Evolutionary conservation across 305 asterid genomes (phyloP), one percentile per base, ranked within the genome.

Genomic region (Monarda citriodora): DNA sequence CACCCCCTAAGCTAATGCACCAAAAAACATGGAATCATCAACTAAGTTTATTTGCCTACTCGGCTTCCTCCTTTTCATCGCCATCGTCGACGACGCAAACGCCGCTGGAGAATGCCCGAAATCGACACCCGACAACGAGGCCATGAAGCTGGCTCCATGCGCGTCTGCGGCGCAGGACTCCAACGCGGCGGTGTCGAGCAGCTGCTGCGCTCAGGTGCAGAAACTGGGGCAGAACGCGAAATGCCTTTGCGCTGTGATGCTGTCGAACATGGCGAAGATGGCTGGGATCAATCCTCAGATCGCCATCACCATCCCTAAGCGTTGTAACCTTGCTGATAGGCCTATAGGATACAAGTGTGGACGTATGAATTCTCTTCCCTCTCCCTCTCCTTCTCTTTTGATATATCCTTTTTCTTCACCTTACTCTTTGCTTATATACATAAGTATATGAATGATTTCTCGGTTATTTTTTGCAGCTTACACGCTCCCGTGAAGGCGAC

Each of bases 321-420:
- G 96, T 12, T 88, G 96, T 72, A 79, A 88, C 69, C 58, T 83
- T 17, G 73, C 70, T 41, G 77, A 81, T 44, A 85, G 96, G 72
- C 95, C 96, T 1, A 47, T 88, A 0, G 95, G 96, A 18, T 88
- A 69, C 77, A 83, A 85, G 68, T 88, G 95, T 68, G 89, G 86
- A 68, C 59, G 89, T 74, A 1, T 25, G 67, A 17, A 0, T 4
- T 20, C 11, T 13, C n/a, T n/a, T 52, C 22, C n/a, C 15, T 31
- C 41, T 2, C 2, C 3, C 26, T 6, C 1, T 32, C 16, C 9
- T 3, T 15, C 7, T 68, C 44, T 10, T 36, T 22, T 38, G n/a
- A n/a, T n/a, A n/a, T n/a, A n/a, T n/a, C n/a, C n/a, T n/a, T n/a
- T n/a, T n/a, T n/a, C n/a, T 42, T 32, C 10, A 58, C 4, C 9